phyloP scores from a whole-genome alignment of 2,329 filamentous ascomycete species.

The Fusarium avenaceum region DNA sequence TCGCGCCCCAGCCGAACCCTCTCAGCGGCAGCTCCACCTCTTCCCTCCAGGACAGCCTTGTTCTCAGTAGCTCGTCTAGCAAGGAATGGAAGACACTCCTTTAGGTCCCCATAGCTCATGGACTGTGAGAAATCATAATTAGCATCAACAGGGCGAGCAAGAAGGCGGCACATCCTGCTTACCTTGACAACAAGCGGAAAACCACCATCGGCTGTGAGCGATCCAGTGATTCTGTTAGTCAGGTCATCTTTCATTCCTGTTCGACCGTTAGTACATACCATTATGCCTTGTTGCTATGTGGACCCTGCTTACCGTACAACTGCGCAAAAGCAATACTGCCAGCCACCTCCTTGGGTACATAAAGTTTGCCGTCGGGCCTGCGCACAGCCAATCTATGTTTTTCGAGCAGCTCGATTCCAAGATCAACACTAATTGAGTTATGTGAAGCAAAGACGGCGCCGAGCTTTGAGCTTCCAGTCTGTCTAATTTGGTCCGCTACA shows the following conservation, averaged over 20 bases:
- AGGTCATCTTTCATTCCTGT: neutral
- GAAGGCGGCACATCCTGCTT: too few species aligned
- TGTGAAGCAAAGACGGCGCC: slow-evolving; percentile 30
- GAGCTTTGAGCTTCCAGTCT: slow-evolving; percentile 22
- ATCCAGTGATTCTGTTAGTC: slow-evolving; percentile 26
- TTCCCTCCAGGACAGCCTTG: slow-evolving; percentile 35
- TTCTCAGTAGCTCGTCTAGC: slow-evolving; percentile 36
- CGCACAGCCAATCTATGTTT: slow-evolving; percentile 17
- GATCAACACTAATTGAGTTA: slow-evolving; percentile 31
- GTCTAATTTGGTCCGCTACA: slow-evolving; percentile 13
- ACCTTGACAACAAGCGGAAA: slow-evolving; percentile 34
- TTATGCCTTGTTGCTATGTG: neutral
- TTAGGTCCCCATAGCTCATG: slow-evolving; percentile 41
- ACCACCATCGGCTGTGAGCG: slow-evolving; percentile 16
- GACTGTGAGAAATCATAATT: neutral
- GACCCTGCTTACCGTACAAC: slow-evolving; percentile 16
- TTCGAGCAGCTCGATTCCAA: slow-evolving; percentile 24
- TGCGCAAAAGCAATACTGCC: slow-evolving; percentile 33
- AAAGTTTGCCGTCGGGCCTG: slow-evolving; percentile 4
- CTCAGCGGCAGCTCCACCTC: slow-evolving; percentile 36
- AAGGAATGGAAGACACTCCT: slow-evolving; percentile 34
- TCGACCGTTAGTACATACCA: neutral
- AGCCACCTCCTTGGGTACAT: slow-evolving; percentile 14
- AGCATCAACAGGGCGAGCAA: too few species aligned
- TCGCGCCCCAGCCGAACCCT: slow-evolving; percentile 30